These are phyloP conservation scores for Fusarium continuum DNA, from an alignment of 2,329 filamentous ascomycete species.

Conservation along the genomic window DNA sequence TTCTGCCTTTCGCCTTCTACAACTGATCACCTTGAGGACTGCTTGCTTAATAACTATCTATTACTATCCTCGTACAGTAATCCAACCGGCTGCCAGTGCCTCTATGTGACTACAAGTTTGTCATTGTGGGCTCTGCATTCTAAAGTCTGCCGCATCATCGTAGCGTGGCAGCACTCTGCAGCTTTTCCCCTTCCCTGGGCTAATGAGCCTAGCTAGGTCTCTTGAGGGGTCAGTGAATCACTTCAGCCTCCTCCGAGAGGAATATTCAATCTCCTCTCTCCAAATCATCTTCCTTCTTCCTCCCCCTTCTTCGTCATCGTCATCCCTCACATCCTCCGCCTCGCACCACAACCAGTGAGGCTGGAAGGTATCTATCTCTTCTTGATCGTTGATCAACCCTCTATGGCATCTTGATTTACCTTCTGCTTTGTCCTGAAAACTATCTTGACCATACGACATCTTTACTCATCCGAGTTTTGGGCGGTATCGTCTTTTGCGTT, in stretches of 20 bases:
- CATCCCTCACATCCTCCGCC: not conserved
- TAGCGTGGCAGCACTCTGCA: not conserved
- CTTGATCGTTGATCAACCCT: no score
- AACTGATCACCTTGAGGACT: not conserved
- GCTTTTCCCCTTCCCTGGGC: not conserved
- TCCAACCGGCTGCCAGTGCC: not conserved
- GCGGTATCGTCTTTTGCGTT: not conserved
- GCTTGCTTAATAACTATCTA: not conserved
- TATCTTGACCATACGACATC: no score
- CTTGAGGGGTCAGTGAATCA: slow-evolving; percentile 8
- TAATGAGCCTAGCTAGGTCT: not conserved
- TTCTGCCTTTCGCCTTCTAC: not conserved
- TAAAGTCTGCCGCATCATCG: not conserved
- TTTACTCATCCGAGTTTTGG: not conserved
- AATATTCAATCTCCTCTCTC: not conserved
- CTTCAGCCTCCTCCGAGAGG: not conserved
- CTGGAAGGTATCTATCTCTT: not conserved
- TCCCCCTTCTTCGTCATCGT: not conserved
- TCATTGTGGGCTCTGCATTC: not conserved
- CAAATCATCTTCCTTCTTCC: not conserved
- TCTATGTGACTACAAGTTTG: not conserved
- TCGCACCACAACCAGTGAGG: not conserved
- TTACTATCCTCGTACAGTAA: not conserved
- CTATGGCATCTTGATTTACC: not conserved
- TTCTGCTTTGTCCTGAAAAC: not conserved